Percentiles rank a stretch among this genome's conserved stretches.
These are phyloP conservation scores for Coprinopsis strossmayeri DNA, from an alignment of 768 basidiomycete genomes.

Conservation along the genomic window DNA sequence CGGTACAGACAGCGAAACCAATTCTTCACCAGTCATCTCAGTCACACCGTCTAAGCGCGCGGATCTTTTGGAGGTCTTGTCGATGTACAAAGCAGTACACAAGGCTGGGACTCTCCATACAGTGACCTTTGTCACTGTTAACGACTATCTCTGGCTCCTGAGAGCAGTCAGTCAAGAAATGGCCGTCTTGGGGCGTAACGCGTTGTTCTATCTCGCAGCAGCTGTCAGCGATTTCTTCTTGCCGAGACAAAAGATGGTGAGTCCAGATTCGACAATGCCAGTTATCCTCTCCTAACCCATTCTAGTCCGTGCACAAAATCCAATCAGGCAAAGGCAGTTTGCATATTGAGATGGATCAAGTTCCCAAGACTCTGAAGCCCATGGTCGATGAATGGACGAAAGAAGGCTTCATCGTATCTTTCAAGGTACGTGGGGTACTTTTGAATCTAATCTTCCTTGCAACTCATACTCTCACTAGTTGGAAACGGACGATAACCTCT, in stretches of 20 bases:
- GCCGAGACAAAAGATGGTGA: conserved; percentile 82
- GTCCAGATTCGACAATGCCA: conserved; percentile 19
- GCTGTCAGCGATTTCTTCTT: conserved; percentile 99
- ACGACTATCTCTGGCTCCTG: conserved; percentile 93
- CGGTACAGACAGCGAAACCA: conserved; percentile 15
- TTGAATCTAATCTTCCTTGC: not conserved
- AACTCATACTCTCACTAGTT: conserved; percentile 50
- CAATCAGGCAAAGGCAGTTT: conserved; percentile 94
- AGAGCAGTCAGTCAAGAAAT: conserved; percentile 79
- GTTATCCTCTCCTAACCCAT: not conserved
- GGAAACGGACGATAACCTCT: conserved; percentile 79
- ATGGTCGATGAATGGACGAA: conserved; percentile 92
- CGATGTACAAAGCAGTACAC: conserved; percentile 77
- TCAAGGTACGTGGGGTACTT: conserved; percentile 63
- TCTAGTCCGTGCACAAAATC: conserved; percentile 94
- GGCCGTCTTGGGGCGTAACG: conserved; percentile 55
- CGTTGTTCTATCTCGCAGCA: conserved; percentile 95
- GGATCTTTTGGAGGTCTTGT: conserved; percentile 66
- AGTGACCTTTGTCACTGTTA: conserved; percentile 87
- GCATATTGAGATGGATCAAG: conserved; percentile 97
- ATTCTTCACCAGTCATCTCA: conserved; percentile 42
- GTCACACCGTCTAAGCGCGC: conserved; percentile 61
- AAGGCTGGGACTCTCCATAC: conserved; percentile 69
- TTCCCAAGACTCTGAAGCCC: conserved; percentile 91
- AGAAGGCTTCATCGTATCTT: conserved; percentile 89